Conservation (phyloP, 345 rosid species). For the Eucalyptus cloeziana region DNA sequence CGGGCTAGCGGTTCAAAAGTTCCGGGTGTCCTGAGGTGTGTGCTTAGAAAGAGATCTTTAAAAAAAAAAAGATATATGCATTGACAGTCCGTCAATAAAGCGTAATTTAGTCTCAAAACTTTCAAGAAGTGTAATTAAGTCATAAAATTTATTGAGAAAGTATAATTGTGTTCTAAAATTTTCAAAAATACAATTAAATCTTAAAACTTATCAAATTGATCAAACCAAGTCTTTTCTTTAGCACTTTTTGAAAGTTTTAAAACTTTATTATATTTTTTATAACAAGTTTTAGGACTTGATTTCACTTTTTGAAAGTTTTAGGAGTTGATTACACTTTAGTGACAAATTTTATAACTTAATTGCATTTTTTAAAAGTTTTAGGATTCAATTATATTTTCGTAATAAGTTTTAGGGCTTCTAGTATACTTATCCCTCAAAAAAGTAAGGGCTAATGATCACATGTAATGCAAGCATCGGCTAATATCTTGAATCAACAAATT, state of each 20-base stretch:
- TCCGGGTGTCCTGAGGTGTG: neutral
- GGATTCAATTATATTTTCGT: rapidly evolving
- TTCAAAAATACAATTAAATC: rapidly evolving
- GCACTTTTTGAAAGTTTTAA: rapidly evolving
- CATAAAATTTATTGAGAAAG: no score
- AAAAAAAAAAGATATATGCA: rapidly evolving
- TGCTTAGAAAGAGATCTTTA: neutral
- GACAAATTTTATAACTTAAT: no score
- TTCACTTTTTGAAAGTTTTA: no score
- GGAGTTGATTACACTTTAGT: rapidly evolving
- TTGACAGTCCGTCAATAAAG: rapidly evolving
- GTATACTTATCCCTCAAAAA: neutral
- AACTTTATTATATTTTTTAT: no score
- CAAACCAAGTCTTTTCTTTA: rapidly evolving
- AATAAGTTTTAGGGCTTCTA: rapidly evolving
- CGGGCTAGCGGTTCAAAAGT: neutral
- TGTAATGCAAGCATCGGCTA: neutral
- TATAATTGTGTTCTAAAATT: rapidly evolving
- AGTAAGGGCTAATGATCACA: neutral
- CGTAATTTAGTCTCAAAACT: no score
- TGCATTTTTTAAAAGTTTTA: rapidly evolving
- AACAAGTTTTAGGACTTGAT: rapidly evolving
- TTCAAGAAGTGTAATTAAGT: no score
- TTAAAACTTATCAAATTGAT: no score
- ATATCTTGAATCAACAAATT: neutral